These are phyloP conservation scores for Boletus sp. DNA, from an alignment of 768 basidiomycete species.

Conservation along the genomic window DNA sequence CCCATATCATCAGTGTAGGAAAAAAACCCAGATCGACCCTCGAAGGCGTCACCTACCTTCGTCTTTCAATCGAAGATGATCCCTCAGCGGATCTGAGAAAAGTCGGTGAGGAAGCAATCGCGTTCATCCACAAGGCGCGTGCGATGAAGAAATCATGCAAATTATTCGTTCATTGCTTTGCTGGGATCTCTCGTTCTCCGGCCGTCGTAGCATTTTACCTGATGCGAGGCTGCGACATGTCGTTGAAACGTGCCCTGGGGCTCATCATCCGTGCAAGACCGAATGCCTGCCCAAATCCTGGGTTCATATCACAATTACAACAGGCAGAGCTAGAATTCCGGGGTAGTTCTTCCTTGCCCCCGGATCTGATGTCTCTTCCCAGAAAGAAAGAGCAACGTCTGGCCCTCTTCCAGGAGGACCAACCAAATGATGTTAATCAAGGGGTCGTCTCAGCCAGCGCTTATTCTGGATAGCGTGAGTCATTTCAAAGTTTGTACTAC, in stretches of 20 bases:
- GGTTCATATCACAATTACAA: conserved; percentile 1
- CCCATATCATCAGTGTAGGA: conserved; percentile 12
- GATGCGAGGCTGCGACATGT: conserved; percentile 1
- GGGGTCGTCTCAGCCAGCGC: too few species aligned
- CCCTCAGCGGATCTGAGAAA: conserved; percentile 6
- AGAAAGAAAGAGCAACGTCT: background rate
- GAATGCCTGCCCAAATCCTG: conserved; percentile 3
- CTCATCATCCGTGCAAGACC: conserved; percentile 1
- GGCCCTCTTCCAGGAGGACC: conserved; percentile 6
- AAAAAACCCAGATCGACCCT: background rate
- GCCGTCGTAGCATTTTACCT: background rate
- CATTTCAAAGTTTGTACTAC: background rate
- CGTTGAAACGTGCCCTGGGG: conserved; percentile 2
- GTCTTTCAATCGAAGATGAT: conserved; percentile 9
- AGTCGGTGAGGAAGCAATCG: background rate
- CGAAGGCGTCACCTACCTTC: conserved; percentile 7
- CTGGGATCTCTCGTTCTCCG: conserved; percentile 13
- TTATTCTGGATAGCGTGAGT: too few species aligned
- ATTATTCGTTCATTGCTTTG: conserved; percentile 5
- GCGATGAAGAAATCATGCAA: background rate
- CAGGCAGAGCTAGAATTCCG: background rate
- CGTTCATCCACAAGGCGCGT: conserved; percentile 3
- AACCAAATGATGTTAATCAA: background rate
- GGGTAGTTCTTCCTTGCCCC: background rate
- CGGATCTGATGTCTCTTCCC: background rate